phyloP scores from a whole-genome alignment of 768 basidiomycete species.

The Auriscalpium vulgare region DNA sequence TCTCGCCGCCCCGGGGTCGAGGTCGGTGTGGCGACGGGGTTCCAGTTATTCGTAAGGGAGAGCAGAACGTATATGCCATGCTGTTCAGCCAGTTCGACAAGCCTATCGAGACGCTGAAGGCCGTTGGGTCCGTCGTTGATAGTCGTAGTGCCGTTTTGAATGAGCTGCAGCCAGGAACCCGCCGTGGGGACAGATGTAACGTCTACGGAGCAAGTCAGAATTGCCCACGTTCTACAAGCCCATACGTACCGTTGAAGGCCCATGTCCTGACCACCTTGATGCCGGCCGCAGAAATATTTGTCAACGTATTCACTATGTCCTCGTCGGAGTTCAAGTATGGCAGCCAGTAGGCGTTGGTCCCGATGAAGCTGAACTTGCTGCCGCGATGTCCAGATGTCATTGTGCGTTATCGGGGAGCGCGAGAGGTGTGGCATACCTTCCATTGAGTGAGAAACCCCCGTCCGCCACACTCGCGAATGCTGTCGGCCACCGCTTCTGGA shows the following conservation, averaged over 20 bases:
- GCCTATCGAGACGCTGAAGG: constrained; percentile 53
- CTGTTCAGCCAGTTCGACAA: constrained; percentile 45
- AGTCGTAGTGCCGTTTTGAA: constrained; percentile 44
- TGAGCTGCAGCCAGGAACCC: constrained; percentile 58
- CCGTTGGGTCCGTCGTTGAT: constrained; percentile 58
- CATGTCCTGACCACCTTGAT: constrained; percentile 58
- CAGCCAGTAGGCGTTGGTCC: constrained; percentile 67
- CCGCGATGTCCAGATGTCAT: background rate
- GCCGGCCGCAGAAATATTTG: constrained; percentile 46
- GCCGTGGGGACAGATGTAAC: constrained; percentile 26
- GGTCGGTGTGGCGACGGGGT: background rate
- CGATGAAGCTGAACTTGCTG: constrained; percentile 31
- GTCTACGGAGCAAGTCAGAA: constrained; percentile 3
- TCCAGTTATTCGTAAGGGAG: constrained; percentile 16
- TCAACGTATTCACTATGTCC: constrained; percentile 52
- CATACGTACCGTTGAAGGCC: constrained; percentile 57
- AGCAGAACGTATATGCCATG: constrained; percentile 35
- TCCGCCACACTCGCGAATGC: constrained; percentile 1
- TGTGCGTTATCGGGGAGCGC: background rate
- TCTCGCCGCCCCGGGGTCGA: constrained; percentile 1
- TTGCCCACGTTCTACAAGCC: background rate
- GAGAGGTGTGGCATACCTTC: constrained; percentile 1
- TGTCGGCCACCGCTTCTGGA: background rate
- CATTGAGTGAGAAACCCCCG: constrained; percentile 1
- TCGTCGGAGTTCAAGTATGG: constrained; percentile 40